These are phyloP conservation scores for Phialocephala subalpina DNA, from an alignment of 2,329 filamentous ascomycete species.

Conservation along the genomic window DNA sequence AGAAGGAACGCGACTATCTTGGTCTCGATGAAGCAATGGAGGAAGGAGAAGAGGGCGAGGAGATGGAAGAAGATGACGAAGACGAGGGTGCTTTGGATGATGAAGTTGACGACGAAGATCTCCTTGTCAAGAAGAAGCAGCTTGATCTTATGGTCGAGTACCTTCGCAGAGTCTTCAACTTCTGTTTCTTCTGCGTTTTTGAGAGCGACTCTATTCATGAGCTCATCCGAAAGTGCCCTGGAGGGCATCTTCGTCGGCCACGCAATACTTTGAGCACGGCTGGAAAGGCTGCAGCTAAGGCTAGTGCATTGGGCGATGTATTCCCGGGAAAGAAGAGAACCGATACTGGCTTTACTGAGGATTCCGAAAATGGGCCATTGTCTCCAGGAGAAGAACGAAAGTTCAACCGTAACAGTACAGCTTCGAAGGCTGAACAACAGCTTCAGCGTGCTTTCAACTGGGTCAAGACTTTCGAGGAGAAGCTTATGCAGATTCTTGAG, in stretches of 20 bases:
- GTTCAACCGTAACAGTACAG: conserved; percentile 64
- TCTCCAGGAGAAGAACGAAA: conserved; percentile 77
- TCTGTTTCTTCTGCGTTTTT: conserved; percentile 99
- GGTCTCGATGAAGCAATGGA: conserved; percentile 69
- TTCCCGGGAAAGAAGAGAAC: conserved; percentile 86
- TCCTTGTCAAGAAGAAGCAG: conserved; percentile 94
- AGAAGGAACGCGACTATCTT: conserved; percentile 64
- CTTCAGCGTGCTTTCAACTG: conserved; percentile 96
- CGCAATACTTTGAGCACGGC: conserved; percentile 83
- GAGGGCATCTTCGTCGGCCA: conserved; percentile 93
- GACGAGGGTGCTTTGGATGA: conserved; percentile 71
- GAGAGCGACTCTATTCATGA: conserved; percentile 98
- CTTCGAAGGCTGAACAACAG: conserved; percentile 86
- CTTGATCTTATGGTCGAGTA: conserved; percentile 97
- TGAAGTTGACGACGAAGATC: conserved; percentile 88
- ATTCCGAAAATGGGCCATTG: conserved; percentile 61
- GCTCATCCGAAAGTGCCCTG: conserved; percentile 92
- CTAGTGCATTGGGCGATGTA: conserved; percentile 81
- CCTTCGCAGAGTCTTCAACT: conserved; percentile 94
- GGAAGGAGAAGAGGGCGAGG: conserved; percentile 70
- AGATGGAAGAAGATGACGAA: conserved; percentile 80
- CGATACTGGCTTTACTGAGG: conserved; percentile 53
- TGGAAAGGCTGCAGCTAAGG: conserved; percentile 84
- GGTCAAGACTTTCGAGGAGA: conserved; percentile 99
- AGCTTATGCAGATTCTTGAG: conserved; percentile 90